Evolutionary conservation across 148 eudicot genomes (phyloP).

Genomic region (Arbutus unedo): DNA sequence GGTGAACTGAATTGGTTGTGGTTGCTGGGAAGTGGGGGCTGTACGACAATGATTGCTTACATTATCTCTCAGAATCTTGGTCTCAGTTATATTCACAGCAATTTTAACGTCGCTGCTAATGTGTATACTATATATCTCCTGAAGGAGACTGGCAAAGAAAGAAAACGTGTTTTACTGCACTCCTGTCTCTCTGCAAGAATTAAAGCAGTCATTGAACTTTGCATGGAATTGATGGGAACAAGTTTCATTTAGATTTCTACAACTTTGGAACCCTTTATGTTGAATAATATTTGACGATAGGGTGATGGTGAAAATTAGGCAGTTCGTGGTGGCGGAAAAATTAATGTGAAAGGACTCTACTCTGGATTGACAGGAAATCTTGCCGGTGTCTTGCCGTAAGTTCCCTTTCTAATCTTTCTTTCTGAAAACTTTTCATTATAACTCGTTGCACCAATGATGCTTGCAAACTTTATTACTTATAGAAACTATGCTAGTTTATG

Average conservation of each 20-base stretch:
- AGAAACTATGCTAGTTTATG: background rate
- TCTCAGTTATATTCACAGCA: no score
- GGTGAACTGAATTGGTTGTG: no score
- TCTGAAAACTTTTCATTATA: background rate
- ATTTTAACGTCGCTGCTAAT: no score
- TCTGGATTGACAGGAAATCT: constrained; percentile 81
- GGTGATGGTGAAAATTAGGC: constrained; percentile 35
- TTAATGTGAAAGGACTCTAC: constrained; percentile 70
- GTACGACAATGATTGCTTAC: no score
- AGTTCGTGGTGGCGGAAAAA: constrained; percentile 65
- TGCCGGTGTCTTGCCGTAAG: constrained; percentile 82
- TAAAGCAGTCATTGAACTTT: no score
- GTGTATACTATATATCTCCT: no score
- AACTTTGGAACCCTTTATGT: background rate
- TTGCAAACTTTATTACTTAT: background rate
- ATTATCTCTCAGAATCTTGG: no score
- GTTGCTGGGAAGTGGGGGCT: no score
- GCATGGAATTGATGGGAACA: background rate
- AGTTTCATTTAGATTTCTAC: background rate
- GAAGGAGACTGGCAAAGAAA: no score
- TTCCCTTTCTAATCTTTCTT: constrained; percentile 7
- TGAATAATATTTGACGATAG: background rate
- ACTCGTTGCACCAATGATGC: background rate
- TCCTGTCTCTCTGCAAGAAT: no score
- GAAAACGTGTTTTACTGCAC: no score